Base-by-base conservation (phyloP, 2,329 filamentous ascomycete species). In the Zymoseptoria pseudotritici region DNA sequence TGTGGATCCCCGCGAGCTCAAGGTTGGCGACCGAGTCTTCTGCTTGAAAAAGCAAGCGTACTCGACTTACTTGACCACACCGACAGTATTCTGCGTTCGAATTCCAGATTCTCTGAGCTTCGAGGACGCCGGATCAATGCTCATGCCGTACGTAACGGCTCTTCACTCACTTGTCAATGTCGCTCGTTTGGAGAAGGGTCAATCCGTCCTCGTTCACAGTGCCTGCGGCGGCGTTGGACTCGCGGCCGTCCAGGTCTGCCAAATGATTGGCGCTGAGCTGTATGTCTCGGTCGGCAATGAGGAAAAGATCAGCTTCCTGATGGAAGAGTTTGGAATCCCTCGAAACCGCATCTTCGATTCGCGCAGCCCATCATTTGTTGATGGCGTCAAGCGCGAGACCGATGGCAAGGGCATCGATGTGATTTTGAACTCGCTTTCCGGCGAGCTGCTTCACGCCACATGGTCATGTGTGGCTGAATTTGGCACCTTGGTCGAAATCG, bases 341-440 rank as follows among this genome's bases (percentile, higher is more conserved):
- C 59, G 61, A 1, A 54, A 67, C 31, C 68, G 66, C 53, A 73
- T 74, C 56, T 71, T 74, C 60, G 61, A 61, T 56, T 69, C 64
- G 49, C 63, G 70, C n/a, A 64, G 70, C 42, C 53, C 54, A 0
- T 61, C 63, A 3, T 75, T 75, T 57, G 62, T 55, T 1, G 53
- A 61, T 1, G 66, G 52, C 4, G 50, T 74, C 8, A 56, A 62
- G 60, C 64, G 21, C 21, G 21, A 22, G 58, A 74, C 72, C 0
- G 54, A 63, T 22, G 67, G 64, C 11, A 50, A 51, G 3, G 73
- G 74, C 11, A 64, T 74, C 21, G 72, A 76, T 54, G 66, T 75
- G 7, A 59, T 73, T 2, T 61, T 75, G 29, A 74, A 70, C 60
- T 65, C 60, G 11, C 56, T 67, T 5, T 54, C 65, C 1, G 72